Percentiles rank a stretch among this genome's conserved stretches.
Evolutionary conservation across 2,329 filamentous ascomycete species (phyloP).

Genomic region (Tolypocladium pustulatum): DNA sequence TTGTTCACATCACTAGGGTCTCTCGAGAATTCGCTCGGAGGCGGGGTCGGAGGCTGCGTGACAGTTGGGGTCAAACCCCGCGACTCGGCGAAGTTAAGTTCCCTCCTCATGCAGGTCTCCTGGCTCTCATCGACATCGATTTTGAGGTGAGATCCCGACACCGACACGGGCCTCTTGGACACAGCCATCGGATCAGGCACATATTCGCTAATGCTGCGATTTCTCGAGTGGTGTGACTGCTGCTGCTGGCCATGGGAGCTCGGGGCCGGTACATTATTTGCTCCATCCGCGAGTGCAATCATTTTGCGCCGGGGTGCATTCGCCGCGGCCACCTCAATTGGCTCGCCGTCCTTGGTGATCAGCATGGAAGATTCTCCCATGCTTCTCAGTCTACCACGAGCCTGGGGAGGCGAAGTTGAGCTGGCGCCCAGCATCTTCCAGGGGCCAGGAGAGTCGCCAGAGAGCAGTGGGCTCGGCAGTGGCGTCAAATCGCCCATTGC

Average conservation of each 20-base stretch:
- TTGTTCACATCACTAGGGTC: conserved; percentile 29
- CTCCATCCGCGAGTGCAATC: conserved; percentile 30
- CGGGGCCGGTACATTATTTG: conserved; percentile 19
- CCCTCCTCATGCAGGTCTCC: conserved; percentile 52
- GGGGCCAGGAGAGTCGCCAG: conserved; percentile 53
- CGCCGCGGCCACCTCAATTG: conserved; percentile 37
- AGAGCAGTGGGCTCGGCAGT: conserved; percentile 63
- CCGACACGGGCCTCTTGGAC: conserved; percentile 61
- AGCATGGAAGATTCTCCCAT: conserved; percentile 28
- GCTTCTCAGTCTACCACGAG: conserved; percentile 12
- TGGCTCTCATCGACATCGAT: conserved; percentile 24
- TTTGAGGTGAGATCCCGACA: conserved; percentile 50
- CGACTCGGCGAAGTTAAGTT: conserved; percentile 69
- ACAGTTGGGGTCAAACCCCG: conserved; percentile 57
- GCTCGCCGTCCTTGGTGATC: conserved; percentile 41
- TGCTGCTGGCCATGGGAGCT: conserved; percentile 7
- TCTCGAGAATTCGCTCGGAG: conserved; percentile 62
- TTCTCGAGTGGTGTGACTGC: conserved; percentile 44
- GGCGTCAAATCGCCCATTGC: conserved; percentile 73
- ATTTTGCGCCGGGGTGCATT: conserved; percentile 47
- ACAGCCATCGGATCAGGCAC: conserved; percentile 60
- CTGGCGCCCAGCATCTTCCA: conserved; percentile 46
- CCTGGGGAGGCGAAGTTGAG: conserved; percentile 29
- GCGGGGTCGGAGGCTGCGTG: conserved; percentile 66
- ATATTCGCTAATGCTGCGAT: conserved; percentile 85